Conservation (phyloP, 2,329 filamentous ascomycete genomes). For the Tricladium varicosporioides region DNA sequence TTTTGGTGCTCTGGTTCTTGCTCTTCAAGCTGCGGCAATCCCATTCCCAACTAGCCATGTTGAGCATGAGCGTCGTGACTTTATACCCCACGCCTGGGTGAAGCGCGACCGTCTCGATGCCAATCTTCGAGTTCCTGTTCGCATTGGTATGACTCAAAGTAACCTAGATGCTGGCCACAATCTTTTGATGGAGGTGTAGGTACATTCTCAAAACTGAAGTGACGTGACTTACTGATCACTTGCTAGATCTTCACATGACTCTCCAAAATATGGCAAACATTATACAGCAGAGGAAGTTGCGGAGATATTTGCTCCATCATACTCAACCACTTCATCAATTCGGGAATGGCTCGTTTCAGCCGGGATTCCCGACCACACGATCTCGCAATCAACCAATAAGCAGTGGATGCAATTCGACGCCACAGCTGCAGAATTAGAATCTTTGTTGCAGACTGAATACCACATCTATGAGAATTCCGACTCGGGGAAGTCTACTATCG, state of each 20-base stretch:
- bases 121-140: slow-evolving; percentile 16
- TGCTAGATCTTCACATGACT: slow-evolving; percentile 39
- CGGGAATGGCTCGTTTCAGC: slow-evolving; percentile 49
- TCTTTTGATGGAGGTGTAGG: slow-evolving; percentile 40
- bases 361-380: slow-evolving; percentile 48
- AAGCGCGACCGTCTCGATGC: slow-evolving; percentile 18
- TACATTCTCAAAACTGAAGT: neutral
- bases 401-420: slow-evolving; percentile 35
- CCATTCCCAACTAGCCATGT: slow-evolving; percentile 19
- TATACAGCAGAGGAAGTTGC: slow-evolving; percentile 40
- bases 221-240: neutral
- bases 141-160: slow-evolving; percentile 44
- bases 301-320: slow-evolving; percentile 42
- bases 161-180: slow-evolving; percentile 45
- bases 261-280: slow-evolving; percentile 45
- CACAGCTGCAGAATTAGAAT: slow-evolving; percentile 41
- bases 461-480: slow-evolving; percentile 42
- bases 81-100: slow-evolving; percentile 17
- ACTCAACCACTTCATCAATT: slow-evolving; percentile 48
- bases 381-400: slow-evolving; percentile 43
- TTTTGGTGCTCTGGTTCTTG: slow-evolving; percentile 15
- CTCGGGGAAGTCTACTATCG: slow-evolving; percentile 42
- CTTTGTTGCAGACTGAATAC: slow-evolving; percentile 50
- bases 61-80: slow-evolving; percentile 24
- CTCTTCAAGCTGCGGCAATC: slow-evolving; percentile 11